A percentile compares a stretch with the other conserved stretches of the same genome.
Evolutionary conservation across 2,329 filamentous ascomycete genomes (phyloP).

Genomic region (Beauveria medogensis): DNA sequence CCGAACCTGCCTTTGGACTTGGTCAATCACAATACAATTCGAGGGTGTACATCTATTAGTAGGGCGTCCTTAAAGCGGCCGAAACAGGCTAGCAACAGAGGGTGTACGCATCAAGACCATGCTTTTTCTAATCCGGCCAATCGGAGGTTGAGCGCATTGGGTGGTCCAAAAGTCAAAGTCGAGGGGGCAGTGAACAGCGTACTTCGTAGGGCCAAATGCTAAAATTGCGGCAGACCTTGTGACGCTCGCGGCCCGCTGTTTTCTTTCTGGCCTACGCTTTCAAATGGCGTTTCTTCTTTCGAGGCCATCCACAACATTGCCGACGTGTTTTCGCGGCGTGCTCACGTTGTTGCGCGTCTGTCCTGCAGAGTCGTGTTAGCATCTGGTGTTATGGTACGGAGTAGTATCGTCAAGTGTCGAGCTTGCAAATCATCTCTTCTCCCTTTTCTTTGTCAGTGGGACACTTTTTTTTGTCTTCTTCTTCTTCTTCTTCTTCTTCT

Average conservation of each 20-base stretch:
- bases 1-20: too few species aligned
- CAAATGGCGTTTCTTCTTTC: not conserved
- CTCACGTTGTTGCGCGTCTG: not conserved
- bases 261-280: not conserved
- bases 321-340: not conserved
- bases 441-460: too few species aligned
- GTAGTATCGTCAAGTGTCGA: too few species aligned
- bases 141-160: conserved; percentile 24
- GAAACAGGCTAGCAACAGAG: not conserved
- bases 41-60: too few species aligned
- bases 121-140: conserved; percentile 25
- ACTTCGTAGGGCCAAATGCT: not conserved
- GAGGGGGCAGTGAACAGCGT: not conserved
- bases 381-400: too few species aligned
- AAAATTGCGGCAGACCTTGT: conserved; percentile 9
- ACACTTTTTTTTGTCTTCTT: too few species aligned
- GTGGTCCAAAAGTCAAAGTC: conserved; percentile 11
- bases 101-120: not conserved
- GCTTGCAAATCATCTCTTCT: too few species aligned
- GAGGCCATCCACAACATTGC: not conserved
- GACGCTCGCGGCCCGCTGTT: conserved; percentile 9
- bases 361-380: too few species aligned
- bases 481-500: too few species aligned
- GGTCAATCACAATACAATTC: too few species aligned
- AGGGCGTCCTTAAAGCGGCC: not conserved